phyloP scores from a whole-genome alignment of 2,329 filamentous ascomycete genomes.

The Aphanoascus verrucosus region DNA sequence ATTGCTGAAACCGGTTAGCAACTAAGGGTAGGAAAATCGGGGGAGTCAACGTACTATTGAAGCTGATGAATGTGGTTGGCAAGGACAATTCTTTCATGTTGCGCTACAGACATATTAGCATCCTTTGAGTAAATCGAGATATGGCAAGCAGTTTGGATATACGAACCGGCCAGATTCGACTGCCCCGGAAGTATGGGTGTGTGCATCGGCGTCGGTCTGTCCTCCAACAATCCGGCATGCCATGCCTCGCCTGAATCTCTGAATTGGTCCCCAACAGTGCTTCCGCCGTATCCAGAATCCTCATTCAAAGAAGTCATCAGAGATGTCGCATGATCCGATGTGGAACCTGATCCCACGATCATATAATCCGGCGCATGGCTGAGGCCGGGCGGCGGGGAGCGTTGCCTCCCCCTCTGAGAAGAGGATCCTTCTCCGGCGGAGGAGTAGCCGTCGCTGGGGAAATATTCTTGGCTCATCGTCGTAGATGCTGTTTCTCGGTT shows the following conservation, averaged over 20 bases:
- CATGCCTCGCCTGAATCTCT: constrained; percentile 37
- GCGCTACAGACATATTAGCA: constrained; percentile 29
- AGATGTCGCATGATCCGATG: constrained; percentile 68
- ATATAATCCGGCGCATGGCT: constrained; percentile 57
- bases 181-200: constrained; percentile 43
- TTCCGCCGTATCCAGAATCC: constrained; percentile 90
- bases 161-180: constrained; percentile 35
- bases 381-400: constrained; percentile 16
- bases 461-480: constrained; percentile 37
- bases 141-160: background rate
- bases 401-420: constrained; percentile 18
- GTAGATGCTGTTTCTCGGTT: constrained; percentile 1
- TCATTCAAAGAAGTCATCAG: constrained; percentile 71
- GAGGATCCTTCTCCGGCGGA: constrained; percentile 31
- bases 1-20: constrained; percentile 45
- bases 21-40: background rate
- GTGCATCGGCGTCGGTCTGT: constrained; percentile 47
- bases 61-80: constrained; percentile 84
- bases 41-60: constrained; percentile 50
- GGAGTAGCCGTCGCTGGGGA: constrained; percentile 27
- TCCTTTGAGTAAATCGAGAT: background rate
- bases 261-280: constrained; percentile 50
- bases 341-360: constrained; percentile 74
- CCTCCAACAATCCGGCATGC: constrained; percentile 47
- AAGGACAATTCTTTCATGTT: constrained; percentile 56